phyloP scores from a whole-genome alignment of 306 rosid genomes.

The Pyrus pyrifolia region DNA sequence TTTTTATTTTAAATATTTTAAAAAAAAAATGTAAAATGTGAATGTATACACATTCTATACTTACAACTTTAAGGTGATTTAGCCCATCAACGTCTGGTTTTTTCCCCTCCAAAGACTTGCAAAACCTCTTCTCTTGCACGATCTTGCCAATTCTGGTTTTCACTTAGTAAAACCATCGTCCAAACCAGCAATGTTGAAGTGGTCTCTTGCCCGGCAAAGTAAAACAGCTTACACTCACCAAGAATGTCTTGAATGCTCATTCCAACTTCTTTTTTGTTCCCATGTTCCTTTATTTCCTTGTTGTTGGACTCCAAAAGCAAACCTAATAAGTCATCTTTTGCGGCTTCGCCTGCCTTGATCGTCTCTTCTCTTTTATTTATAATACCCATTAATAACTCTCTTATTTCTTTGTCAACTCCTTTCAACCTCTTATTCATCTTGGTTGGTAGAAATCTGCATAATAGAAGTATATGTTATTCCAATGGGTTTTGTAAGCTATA shows the following conservation, averaged over 20 bases:
- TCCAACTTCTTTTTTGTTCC: slow-evolving; percentile 30
- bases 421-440: slow-evolving; percentile 21
- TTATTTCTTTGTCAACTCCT: slow-evolving; percentile 13
- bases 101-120: slow-evolving; percentile 30
- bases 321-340: slow-evolving; percentile 18
- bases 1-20: no score
- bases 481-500: not conserved
- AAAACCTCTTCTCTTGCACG: not conserved
- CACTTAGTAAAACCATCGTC: no score
- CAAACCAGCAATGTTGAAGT: no score
- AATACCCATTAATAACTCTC: slow-evolving; percentile 8
- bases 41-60: not conserved
- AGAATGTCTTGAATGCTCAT: slow-evolving; percentile 39
- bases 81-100: slow-evolving; percentile 40
- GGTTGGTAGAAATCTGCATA: not conserved
- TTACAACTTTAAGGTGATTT: slow-evolving; percentile 45
- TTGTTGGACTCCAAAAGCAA: slow-evolving; percentile 36
- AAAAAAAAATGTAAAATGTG: not conserved
- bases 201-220: slow-evolving; percentile 20
- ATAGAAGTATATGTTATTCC: not conserved
- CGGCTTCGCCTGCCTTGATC: slow-evolving; percentile 22
- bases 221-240: slow-evolving; percentile 46
- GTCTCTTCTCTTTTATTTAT: slow-evolving; percentile 2
- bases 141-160: no score
- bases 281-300: slow-evolving; percentile 32